Evolutionary conservation across 78 protist species (phyloP).

Genomic region (Corallochytrium limacisporum): DNA sequence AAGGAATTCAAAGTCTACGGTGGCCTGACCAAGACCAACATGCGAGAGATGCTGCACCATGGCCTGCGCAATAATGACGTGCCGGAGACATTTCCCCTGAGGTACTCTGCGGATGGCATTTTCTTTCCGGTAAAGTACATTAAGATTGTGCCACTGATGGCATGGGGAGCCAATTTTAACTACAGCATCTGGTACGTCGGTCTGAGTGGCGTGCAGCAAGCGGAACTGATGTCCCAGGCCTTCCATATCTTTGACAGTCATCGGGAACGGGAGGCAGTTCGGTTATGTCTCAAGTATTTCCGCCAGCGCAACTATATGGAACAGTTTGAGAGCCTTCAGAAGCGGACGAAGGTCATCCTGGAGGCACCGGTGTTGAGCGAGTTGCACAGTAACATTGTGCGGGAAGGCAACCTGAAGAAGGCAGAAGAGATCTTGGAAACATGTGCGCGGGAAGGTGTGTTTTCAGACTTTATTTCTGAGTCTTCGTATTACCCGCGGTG

Average conservation of each 20-base stretch:
- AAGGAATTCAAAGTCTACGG: slow-evolving; percentile 19
- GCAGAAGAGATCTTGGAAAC: neutral
- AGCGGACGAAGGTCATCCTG: neutral
- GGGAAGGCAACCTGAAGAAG: neutral
- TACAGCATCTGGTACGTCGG: slow-evolving; percentile 9
- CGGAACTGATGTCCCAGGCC: too few species aligned
- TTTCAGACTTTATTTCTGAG: neutral
- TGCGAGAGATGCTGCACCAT: neutral
- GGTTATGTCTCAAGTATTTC: neutral
- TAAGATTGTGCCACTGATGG: slow-evolving; percentile 7
- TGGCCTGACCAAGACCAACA: neutral
- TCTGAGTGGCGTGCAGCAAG: neutral
- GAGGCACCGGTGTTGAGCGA: neutral
- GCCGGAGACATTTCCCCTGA: neutral
- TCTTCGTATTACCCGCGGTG: neutral
- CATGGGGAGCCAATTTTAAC: slow-evolving; percentile 13
- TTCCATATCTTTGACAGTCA: neutral
- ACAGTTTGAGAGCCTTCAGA: neutral
- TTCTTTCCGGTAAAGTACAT: neutral
- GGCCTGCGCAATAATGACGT: slow-evolving; percentile 5
- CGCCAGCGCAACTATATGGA: neutral
- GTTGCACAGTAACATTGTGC: neutral
- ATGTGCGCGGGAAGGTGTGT: neutral
- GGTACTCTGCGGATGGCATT: neutral
- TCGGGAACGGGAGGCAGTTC: neutral